Percentiles rank a stretch among this genome's conserved stretches.
These are phyloP conservation scores for Delitschia confertaspora DNA, from an alignment of 495 filamentous ascomycete genomes.

Conservation along the genomic window DNA sequence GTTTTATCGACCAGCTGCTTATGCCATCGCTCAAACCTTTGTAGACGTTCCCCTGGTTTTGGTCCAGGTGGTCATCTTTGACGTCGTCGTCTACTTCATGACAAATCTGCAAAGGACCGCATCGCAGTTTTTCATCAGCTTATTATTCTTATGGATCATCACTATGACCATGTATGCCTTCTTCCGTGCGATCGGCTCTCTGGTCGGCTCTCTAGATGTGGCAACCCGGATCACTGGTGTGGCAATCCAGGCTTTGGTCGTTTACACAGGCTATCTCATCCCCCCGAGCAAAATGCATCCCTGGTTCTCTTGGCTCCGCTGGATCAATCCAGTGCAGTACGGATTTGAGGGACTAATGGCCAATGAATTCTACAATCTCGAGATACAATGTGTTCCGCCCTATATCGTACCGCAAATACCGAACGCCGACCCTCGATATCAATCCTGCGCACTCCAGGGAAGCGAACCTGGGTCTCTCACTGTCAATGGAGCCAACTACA, in stretches of 20 bases:
- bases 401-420: slow-evolving; percentile 48
- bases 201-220: slow-evolving; percentile 54
- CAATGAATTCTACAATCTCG: slow-evolving; percentile 51
- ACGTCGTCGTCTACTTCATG: slow-evolving; percentile 75
- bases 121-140: slow-evolving; percentile 76
- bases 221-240: slow-evolving; percentile 60
- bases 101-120: slow-evolving; percentile 54
- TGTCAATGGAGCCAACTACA: slow-evolving; percentile 47
- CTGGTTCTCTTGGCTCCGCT: slow-evolving; percentile 72
- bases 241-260: slow-evolving; percentile 53
- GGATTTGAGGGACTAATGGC: slow-evolving; percentile 46
- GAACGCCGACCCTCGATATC: slow-evolving; percentile 45
- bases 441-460: slow-evolving; percentile 51
- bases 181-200: slow-evolving; percentile 63
- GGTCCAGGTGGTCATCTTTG: slow-evolving; percentile 61
- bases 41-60: slow-evolving; percentile 67
- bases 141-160: slow-evolving; percentile 49
- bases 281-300: slow-evolving; percentile 64
- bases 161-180: slow-evolving; percentile 74
- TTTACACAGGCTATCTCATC: slow-evolving; percentile 78
- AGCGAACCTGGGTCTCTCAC: slow-evolving; percentile 40
- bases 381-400: slow-evolving; percentile 42
- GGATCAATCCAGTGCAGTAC: slow-evolving; percentile 69
- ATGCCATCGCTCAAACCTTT: slow-evolving; percentile 65
- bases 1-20: slow-evolving; percentile 76